A percentile compares a stretch with the other conserved stretches of the same genome.
These are phyloP conservation scores for Tagetes patula DNA, from an alignment of 129 eudicot genomes.

Conservation along the genomic window DNA sequence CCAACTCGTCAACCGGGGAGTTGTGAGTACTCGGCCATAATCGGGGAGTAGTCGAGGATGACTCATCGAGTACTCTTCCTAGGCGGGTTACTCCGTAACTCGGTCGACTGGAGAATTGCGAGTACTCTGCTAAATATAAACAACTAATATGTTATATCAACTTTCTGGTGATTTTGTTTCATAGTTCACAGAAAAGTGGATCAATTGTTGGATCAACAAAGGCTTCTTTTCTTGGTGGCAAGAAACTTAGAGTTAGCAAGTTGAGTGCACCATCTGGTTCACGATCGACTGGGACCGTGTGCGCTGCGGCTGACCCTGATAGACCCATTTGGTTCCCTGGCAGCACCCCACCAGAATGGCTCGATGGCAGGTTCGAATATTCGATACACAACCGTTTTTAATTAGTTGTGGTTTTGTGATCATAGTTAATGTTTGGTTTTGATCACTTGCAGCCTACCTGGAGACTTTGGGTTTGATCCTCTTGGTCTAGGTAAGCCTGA, in stretches of 20 bases:
- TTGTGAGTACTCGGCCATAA: no score
- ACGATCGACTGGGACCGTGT: slow-evolving; percentile 42
- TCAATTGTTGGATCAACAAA: slow-evolving; percentile 62
- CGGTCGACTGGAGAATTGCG: no score
- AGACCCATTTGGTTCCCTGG: slow-evolving; percentile 99
- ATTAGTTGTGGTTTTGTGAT: neutral
- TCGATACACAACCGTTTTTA: no score
- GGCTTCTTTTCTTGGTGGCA: slow-evolving; percentile 81
- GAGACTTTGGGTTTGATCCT: slow-evolving; percentile 92
- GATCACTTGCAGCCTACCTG: slow-evolving; percentile 66
- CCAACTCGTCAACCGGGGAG: no score
- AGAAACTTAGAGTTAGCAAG: slow-evolving; percentile 59
- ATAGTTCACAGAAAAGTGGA: slow-evolving; percentile 74
- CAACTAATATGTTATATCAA: neutral
- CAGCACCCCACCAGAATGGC: slow-evolving; percentile 98
- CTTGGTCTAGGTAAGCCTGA: slow-evolving; percentile 71
- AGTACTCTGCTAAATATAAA: no score
- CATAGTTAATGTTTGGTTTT: neutral
- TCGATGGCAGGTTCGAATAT: slow-evolving; percentile 76
- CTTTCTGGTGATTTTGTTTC: neutral
- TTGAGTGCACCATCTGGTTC: slow-evolving; percentile 35
- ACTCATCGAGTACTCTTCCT: no score
- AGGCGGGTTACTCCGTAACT: no score
- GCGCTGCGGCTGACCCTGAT: slow-evolving; percentile 80
- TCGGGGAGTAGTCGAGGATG: no score